Evolutionary conservation across 2,329 filamentous ascomycete species (phyloP).

Genomic region (Pseudogymnoascus sp.): DNA sequence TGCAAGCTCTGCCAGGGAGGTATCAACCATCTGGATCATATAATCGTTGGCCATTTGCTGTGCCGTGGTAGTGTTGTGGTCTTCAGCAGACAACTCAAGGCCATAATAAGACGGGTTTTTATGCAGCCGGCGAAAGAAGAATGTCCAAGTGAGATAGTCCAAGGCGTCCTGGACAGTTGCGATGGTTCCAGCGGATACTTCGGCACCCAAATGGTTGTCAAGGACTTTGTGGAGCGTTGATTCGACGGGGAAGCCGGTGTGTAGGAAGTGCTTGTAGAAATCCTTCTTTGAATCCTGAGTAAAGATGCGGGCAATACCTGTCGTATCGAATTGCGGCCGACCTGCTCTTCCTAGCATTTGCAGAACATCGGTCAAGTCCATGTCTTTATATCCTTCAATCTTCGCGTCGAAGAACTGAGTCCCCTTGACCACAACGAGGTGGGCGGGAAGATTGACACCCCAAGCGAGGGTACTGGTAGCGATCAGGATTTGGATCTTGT

Average conservation of each 20-base stretch:
- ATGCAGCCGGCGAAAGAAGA: conserved; percentile 94
- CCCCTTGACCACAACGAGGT: conserved; percentile 94
- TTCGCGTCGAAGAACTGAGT: conserved; percentile 98
- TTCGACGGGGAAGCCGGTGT: conserved; percentile 96
- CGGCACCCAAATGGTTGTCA: conserved; percentile 92
- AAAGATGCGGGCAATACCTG: conserved; percentile 93
- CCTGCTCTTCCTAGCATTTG: conserved; percentile 97
- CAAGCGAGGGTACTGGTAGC: conserved; percentile 94
- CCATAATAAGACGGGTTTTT: conserved; percentile 99
- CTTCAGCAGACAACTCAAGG: conserved; percentile 83
- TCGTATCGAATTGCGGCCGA: conserved; percentile 91
- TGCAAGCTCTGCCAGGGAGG: conserved; percentile 72
- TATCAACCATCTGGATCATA: conserved; percentile 88
- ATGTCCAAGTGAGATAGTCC: conserved; percentile 98
- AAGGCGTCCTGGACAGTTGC: conserved; percentile 92
- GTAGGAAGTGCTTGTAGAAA: conserved; percentile 98
- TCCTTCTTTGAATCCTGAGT: conserved; percentile 97
- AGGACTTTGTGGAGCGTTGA: conserved; percentile 92
- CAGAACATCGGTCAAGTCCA: conserved; percentile 95
- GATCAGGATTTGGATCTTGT: conserved; percentile 95
- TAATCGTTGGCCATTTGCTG: conserved; percentile 86
- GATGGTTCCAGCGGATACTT: conserved; percentile 89
- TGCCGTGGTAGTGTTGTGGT: conserved; percentile 79
- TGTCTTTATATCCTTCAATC: conserved; percentile 94
- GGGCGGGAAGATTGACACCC: conserved; percentile 96